Conservation (phyloP, 2,329 filamentous ascomycete species). For the Lachnellula subtilissima region DNA sequence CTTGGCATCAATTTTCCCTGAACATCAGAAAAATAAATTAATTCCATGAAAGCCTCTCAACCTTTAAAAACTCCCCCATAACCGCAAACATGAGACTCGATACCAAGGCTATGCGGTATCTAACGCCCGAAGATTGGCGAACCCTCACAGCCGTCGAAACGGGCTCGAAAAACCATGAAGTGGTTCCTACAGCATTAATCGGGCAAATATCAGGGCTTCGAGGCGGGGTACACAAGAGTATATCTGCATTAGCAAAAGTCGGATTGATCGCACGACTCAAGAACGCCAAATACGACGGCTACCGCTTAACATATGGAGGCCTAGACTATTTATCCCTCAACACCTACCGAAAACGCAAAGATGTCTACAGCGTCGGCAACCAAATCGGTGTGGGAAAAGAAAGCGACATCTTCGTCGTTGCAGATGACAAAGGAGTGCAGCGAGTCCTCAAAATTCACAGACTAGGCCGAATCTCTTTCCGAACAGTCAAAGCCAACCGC, state of each 20-base stretch:
- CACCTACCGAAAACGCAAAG: constrained; percentile 72
- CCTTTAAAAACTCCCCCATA: constrained; percentile 6
- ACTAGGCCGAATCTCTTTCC: constrained; percentile 91
- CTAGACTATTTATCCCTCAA: constrained; percentile 97
- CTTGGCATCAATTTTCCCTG: constrained; percentile 7
- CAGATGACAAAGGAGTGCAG: constrained; percentile 71
- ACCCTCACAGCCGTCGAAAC: constrained; percentile 90
- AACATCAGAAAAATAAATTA: constrained; percentile 20
- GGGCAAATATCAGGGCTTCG: constrained; percentile 76
- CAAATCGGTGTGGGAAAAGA: constrained; percentile 97
- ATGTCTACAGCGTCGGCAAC: constrained; percentile 87
- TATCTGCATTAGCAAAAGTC: constrained; percentile 86
- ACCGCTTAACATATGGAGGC: constrained; percentile 92
- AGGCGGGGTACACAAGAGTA: constrained; percentile 78
- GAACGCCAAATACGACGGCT: constrained; percentile 96
- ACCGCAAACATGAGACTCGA: constrained; percentile 77
- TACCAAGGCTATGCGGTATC: constrained; percentile 86
- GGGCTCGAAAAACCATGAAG: constrained; percentile 93
- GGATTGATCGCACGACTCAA: constrained; percentile 89
- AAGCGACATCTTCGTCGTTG: constrained; percentile 93
- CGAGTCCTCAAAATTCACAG: constrained; percentile 92
- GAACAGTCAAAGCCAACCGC: constrained; percentile 90
- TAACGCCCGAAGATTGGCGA: constrained; percentile 89
- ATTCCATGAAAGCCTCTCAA: neutral
- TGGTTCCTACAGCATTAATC: constrained; percentile 88